Conservation (phyloP, 2,329 filamentous ascomycete genomes). For the Pyrenochaeta sp. region DNA sequence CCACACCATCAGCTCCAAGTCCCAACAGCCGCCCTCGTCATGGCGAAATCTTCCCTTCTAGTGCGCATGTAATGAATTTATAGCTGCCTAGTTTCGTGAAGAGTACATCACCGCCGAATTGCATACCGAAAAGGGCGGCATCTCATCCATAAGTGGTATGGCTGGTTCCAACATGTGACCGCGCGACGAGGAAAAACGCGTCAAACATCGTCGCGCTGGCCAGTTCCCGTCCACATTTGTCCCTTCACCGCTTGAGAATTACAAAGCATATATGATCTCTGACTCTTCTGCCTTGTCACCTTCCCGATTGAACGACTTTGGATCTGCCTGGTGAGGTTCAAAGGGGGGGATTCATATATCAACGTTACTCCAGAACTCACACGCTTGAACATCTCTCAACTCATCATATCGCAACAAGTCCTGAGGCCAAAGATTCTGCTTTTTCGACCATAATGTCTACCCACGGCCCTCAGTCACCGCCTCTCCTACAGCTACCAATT, state of each 20-base stretch:
- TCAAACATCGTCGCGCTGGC: neutral
- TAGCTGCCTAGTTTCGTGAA: too few species aligned
- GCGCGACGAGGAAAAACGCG: slow-evolving; percentile 25
- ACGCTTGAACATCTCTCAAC: too few species aligned
- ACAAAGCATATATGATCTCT: neutral
- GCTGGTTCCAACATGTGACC: slow-evolving; percentile 32
- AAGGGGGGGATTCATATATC: too few species aligned
- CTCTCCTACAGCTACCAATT: slow-evolving; percentile 38
- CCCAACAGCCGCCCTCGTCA: neutral
- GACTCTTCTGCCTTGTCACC: neutral
- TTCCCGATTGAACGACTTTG: too few species aligned
- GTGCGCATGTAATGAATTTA: too few species aligned
- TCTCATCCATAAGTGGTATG: slow-evolving; percentile 7
- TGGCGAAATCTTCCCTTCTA: neutral
- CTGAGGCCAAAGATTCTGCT: slow-evolving; percentile 1
- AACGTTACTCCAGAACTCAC: too few species aligned
- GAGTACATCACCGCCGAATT: too few species aligned
- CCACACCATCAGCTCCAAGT: neutral
- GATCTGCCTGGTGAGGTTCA: too few species aligned
- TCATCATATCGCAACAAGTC: too few species aligned
- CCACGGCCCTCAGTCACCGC: slow-evolving; percentile 3
- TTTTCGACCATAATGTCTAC: slow-evolving; percentile 27
- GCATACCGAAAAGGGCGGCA: slow-evolving; percentile 11
- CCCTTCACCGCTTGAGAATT: neutral
- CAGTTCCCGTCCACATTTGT: neutral